A percentile compares a stretch with the other conserved stretches of the same genome.
Evolutionary conservation across 2,329 filamentous ascomycete genomes (phyloP).

Genomic region (Diaporthe helianthi): DNA sequence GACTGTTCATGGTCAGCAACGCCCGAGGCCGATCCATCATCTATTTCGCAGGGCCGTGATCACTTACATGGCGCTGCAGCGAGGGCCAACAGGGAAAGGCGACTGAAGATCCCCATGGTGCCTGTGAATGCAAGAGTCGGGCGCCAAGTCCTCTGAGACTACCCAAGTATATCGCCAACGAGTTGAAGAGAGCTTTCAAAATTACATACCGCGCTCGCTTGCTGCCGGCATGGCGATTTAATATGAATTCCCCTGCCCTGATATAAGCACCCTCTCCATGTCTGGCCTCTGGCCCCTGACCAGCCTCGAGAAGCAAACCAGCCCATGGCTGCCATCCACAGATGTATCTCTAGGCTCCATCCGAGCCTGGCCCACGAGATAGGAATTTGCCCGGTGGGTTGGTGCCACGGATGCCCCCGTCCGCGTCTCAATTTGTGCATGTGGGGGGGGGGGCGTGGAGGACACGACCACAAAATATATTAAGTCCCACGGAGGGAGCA

Average conservation of each 20-base stretch:
- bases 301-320: background rate
- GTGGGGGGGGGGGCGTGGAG: too few species aligned
- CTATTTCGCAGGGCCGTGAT: background rate
- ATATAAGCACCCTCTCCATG: slow-evolving; percentile 8
- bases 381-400: slow-evolving; percentile 3
- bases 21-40: background rate
- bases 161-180: background rate
- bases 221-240: slow-evolving; percentile 11
- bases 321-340: background rate
- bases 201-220: background rate
- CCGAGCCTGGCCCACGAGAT: slow-evolving; percentile 7
- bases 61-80: slow-evolving; percentile 25
- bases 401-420: slow-evolving; percentile 21
- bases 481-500: background rate
- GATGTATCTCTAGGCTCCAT: background rate
- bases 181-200: background rate
- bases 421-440: slow-evolving; percentile 25
- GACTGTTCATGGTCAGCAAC: background rate
- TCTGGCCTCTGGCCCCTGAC: background rate
- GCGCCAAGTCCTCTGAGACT: background rate
- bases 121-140: slow-evolving; percentile 5
- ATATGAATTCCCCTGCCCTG: slow-evolving; percentile 2
- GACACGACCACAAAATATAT: background rate
- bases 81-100: slow-evolving; percentile 15
- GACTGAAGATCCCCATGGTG: slow-evolving; percentile 24